Evolutionary conservation across 495 filamentous ascomycete genomes (phyloP), one percentile per base, ranked within the genome.

Genomic region (Gamarada debralockiae): DNA sequence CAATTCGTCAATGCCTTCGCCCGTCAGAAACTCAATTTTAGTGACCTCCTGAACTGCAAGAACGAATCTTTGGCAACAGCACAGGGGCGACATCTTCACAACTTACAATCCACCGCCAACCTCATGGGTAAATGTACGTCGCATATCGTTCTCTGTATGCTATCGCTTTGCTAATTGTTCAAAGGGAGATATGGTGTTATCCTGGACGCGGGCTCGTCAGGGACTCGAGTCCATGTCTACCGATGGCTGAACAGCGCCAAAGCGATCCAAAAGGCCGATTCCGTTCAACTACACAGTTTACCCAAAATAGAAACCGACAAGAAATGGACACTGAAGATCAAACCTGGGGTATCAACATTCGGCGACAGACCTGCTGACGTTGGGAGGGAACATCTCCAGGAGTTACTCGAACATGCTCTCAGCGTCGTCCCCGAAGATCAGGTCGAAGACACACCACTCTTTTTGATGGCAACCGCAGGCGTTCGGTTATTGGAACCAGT

Each of bases 401-500:
- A 79, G 29, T 75, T 98, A 8, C 73, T 97, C 41, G 76, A 86
- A n/a, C 90, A 92, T 69, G 93, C 95, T 18, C 79, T 87, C 48
- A 73, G 84, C n/a, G 70, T 84, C 23, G 84, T 98, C n/a, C 93
- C 93, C 20, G 68, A 73, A 17, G 78, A 90, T 43, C 86, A 89
- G 59, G 77, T 90, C 34, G 75, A 81, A 47, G 82, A 93, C 46
- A 97, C 93, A 0, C 95, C 93, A 1, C 81, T 99, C 21, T 99
- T 96, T 61, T 72, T 99, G 25, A 87, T 97, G 57, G 93, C 93
- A 25, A 99, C 93, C 3, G 93, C 93, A n/a, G 93, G 93, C 20
- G 90, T 99, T 85, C 86, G 93, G 38, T 74, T 99, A 13, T 76
- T 99, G n/a, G 84, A 84, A 17, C 78, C 86, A 34, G 50, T 75